Evolutionary conservation across 2,329 filamentous ascomycete genomes (phyloP).

Genomic region (Colletotrichum gigasporum): DNA sequence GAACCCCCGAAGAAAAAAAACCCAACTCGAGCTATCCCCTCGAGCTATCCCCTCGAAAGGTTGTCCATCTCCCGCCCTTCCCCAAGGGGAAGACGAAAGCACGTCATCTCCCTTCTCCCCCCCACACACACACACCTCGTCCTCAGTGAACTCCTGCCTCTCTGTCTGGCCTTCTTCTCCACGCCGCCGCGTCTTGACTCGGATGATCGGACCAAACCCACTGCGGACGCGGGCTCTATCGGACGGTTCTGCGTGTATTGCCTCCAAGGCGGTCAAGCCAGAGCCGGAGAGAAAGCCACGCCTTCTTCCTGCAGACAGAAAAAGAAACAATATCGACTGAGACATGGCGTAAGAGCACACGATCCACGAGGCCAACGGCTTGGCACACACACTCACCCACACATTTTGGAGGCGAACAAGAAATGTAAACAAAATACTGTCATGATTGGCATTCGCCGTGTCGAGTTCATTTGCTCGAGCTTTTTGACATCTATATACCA

Average conservation of each 20-base stretch:
- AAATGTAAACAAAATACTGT: not conserved
- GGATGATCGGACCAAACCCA: not conserved
- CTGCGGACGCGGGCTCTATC: not conserved
- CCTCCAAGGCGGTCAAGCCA: slow-evolving; percentile 23
- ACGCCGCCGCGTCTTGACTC: not conserved
- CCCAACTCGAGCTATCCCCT: no score
- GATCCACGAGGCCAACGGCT: slow-evolving; percentile 24
- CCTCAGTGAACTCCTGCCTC: no score
- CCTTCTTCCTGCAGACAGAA: not conserved
- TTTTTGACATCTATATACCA: slow-evolving; percentile 22
- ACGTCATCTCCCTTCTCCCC: no score
- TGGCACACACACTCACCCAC: not conserved
- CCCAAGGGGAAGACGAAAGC: not conserved
- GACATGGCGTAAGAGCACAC: slow-evolving; percentile 4
- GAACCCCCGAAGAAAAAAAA: not conserved
- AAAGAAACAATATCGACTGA: not conserved
- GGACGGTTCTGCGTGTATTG: not conserved
- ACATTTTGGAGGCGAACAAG: not conserved
- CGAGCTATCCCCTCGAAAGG: no score
- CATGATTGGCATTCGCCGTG: slow-evolving; percentile 22
- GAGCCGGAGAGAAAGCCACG: not conserved
- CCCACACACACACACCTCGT: no score
- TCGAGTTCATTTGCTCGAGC: slow-evolving; percentile 29
- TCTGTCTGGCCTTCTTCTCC: not conserved
- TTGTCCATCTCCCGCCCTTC: no score